Percentiles rank a stretch among this genome's conserved stretches.
Evolutionary conservation across 495 filamentous ascomycete species (phyloP).

Genomic region (Penicillium egyptiacum): DNA sequence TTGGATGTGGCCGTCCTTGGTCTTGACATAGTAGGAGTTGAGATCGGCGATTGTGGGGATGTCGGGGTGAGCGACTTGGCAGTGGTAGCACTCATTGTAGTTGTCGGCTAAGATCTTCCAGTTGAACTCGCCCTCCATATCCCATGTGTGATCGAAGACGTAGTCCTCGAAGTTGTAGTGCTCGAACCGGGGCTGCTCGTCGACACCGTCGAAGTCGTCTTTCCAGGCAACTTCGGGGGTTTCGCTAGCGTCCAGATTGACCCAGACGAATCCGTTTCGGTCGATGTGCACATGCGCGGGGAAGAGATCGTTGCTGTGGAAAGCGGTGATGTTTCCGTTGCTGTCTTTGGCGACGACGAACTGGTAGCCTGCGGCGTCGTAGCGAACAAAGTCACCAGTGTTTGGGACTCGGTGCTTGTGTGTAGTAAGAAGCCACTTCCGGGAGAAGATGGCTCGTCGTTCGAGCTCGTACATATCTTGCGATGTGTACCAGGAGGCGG

Average conservation of each 20-base stretch:
- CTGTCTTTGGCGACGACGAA: constrained; percentile 46
- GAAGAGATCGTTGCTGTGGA: constrained; percentile 47
- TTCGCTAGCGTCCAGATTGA: constrained; percentile 44
- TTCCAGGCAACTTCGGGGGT: constrained; percentile 40
- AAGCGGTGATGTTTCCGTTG: constrained; percentile 45
- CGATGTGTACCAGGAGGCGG: constrained; percentile 48
- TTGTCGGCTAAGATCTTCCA: constrained; percentile 53
- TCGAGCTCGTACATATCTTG: constrained; percentile 50
- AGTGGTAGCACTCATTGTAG: constrained; percentile 57
- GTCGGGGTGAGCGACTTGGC: constrained; percentile 47
- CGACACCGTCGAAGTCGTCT: constrained; percentile 43
- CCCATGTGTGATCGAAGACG: constrained; percentile 48
- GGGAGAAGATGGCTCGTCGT: constrained; percentile 48
- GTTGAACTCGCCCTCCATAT: constrained; percentile 48
- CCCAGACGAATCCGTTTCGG: constrained; percentile 49
- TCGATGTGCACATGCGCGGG: constrained; percentile 46
- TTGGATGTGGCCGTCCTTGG: constrained; percentile 38
- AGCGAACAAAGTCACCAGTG: constrained; percentile 45
- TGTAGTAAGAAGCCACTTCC: constrained; percentile 51
- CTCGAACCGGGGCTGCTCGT: constrained; percentile 40
- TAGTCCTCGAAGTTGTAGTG: constrained; percentile 49
- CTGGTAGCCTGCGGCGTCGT: constrained; percentile 46
- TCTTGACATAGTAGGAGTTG: constrained; percentile 42
- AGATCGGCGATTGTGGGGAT: constrained; percentile 46
- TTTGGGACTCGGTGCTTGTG: constrained; percentile 46